Evolutionary conservation across 805 yeast genomes (phyloP), one percentile per base, ranked within the genome.

Genomic region (Ogataea parapolymorpha): DNA sequence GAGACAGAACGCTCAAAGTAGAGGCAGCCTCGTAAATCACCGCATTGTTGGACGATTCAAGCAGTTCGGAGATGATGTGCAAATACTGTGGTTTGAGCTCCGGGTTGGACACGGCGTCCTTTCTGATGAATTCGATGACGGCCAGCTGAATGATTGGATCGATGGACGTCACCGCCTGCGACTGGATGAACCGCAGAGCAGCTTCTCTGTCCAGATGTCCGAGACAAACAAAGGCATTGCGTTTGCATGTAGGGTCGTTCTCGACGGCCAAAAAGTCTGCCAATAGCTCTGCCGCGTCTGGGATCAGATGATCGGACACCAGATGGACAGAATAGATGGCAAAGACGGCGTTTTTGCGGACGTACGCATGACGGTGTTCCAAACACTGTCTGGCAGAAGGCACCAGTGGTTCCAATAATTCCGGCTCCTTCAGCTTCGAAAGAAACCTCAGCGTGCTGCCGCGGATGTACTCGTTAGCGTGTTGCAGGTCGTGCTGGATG

Each of bases 331-430:
- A 80, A 55, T 75, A 78, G 44, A 93, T 79, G 30, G 98, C 95
- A 65, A 91, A 83, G 16, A 88, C 90, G 6, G 99, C 99, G 61
- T 93, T 91, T 65, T 93, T 93, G 62, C 99, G 82, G 48, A 93
- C 99, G 59, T 95, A 93, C 8, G 98, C 95, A 66, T 93, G 98
- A 53, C 99, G 84, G 67, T 93, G 96, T 53, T 87, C 95, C 54
- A 95, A 72, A 68, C 97, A 89, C 44, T 80, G 79, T 56, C 96
- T 79, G 32, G 89, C 90, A 30, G 93, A 82, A 23, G 98, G 96
- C 30, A 93, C 93, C 65, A 93, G 75, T 39, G 97, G 95, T 67
- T 95, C 99, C 60, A 93, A 75, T 50, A 93, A 75, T 63, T 93
- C 99, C 2, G 95, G 84, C 68, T 93, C 98, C 59, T 81, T 84